These are phyloP conservation scores for Rhodotorula sp. DNA, from an alignment of 1,284 basidiomycete genomes.

Conservation along the genomic window DNA sequence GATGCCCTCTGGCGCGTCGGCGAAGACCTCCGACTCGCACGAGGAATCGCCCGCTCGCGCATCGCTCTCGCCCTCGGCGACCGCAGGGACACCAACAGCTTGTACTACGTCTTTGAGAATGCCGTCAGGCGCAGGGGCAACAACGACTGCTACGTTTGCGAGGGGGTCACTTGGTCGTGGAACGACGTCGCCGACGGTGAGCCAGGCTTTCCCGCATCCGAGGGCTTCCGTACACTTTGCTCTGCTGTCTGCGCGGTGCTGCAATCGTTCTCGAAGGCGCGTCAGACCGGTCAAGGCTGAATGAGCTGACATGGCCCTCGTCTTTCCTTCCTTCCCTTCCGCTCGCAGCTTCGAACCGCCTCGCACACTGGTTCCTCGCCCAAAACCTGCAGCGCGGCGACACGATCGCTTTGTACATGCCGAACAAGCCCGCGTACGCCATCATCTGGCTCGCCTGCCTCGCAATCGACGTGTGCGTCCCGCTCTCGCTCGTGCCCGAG, in stretches of 20 bases:
- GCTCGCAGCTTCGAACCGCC: slow-evolving; percentile 20
- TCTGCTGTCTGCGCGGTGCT: too few species aligned
- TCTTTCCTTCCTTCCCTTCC: not conserved
- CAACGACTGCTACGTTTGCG: slow-evolving; percentile 33
- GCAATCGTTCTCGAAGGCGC: too few species aligned
- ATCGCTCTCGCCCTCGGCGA: slow-evolving; percentile 11
- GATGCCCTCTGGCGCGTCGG: slow-evolving; percentile 22
- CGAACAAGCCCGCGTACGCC: slow-evolving; percentile 40
- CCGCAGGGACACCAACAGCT: slow-evolving; percentile 23
- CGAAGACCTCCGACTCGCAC: slow-evolving; percentile 18
- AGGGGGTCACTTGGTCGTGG: slow-evolving; percentile 25
- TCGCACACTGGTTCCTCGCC: slow-evolving; percentile 33
- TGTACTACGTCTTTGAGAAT: slow-evolving; percentile 37
- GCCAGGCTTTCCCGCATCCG: not conserved
- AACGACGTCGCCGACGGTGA: slow-evolving; percentile 24
- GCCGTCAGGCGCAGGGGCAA: not conserved
- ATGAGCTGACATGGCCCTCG: not conserved
- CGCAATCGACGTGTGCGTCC: slow-evolving; percentile 30
- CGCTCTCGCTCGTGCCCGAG: not conserved
- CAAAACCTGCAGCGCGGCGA: slow-evolving; percentile 24
- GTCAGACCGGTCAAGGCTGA: not conserved
- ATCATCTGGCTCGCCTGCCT: slow-evolving; percentile 40
- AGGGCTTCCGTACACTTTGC: not conserved
- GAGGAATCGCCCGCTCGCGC: slow-evolving; percentile 14
- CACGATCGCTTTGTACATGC: slow-evolving; percentile 30